Base-by-base conservation (phyloP, 208 protist species). In the Porcisia hertigi region DNA sequence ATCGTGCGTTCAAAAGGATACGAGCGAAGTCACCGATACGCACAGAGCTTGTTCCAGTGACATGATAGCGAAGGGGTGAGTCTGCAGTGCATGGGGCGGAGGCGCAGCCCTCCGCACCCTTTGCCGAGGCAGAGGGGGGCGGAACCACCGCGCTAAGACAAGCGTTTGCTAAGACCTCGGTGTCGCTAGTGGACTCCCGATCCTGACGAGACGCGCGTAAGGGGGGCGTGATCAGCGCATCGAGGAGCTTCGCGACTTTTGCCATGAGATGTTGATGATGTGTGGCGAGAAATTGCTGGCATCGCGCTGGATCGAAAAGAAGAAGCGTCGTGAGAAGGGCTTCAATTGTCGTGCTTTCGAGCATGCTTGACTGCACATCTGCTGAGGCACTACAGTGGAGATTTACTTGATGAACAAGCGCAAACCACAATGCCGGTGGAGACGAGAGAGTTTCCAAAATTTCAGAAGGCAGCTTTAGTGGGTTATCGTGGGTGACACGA, bases 381-480 rank as follows among this genome's bases (percentile, higher is more conserved):
- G 20, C 18, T 9, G 45, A 25, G 5, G 41, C 47, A 36, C 36
- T n/a, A 60, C 60, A 63, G 34, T 52, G 63, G 49, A 57, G 16
- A 34, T 77, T 82, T 25, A 92, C 54, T 54, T 91, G 79, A 55
- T 91, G 79, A n/a, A 93, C 58, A 53, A 91, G 72, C 14, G 89
- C 85, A 65, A 89, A 83, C 62, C 92, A 84, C n/a, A 94, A 57
- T 47, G 83, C 79, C 11, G 74, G 4, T 3, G 89, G 90, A n/a
- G 80, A 23, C 20, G 57, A 70, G 12, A 95, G 64, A 25, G 77
- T 58, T 5, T 59, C 49, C 14, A 80, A 34, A 7, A 73, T 69
- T 1, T 79, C 14, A 14, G 79, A 63, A 3, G 74, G 36, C 30
- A 83, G 16, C 18, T 70, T 49, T 57, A 83, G 64, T 47, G 57